These are phyloP conservation scores for Tolypocladium paradoxum DNA, from an alignment of 2,329 filamentous ascomycete species.

Conservation along the genomic window DNA sequence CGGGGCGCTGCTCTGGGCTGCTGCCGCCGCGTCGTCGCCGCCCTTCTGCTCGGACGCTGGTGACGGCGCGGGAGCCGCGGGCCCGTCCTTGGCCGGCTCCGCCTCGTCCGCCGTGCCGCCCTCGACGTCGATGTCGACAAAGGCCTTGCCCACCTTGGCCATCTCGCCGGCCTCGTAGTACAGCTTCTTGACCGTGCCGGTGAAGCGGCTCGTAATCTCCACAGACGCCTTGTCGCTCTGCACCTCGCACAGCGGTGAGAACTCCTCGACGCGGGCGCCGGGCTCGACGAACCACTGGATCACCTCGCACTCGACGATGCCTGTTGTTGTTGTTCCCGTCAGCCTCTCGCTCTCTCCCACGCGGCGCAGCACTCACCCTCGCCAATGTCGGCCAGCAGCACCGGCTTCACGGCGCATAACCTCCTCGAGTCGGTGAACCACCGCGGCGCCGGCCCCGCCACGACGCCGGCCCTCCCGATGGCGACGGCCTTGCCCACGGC, in stretches of 20 bases:
- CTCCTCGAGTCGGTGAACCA: constrained; percentile 40
- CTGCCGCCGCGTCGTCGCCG: background rate
- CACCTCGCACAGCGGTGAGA: constrained; percentile 94
- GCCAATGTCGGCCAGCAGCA: constrained; percentile 74
- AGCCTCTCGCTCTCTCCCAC: background rate
- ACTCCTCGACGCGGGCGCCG: constrained; percentile 91
- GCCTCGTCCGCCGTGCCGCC: constrained; percentile 49
- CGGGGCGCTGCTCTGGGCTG: background rate
- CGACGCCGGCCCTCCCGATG: constrained; percentile 12
- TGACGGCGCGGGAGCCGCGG: constrained; percentile 10
- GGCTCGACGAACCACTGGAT: constrained; percentile 99
- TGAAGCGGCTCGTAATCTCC: constrained; percentile 91
- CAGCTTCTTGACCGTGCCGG: constrained; percentile 90
- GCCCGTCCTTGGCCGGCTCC: constrained; percentile 22
- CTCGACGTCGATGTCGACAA: constrained; percentile 90
- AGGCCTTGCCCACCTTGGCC: constrained; percentile 86
- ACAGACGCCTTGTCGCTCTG: constrained; percentile 91
- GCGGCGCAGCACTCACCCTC: constrained; percentile 47
- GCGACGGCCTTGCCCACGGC: constrained; percentile 24
- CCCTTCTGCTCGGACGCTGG: background rate
- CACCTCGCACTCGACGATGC: constrained; percentile 96
- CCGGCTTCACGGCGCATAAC: constrained; percentile 59
- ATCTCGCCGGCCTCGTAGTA: constrained; percentile 95
- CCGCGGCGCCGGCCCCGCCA: constrained; percentile 22
- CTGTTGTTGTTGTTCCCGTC: constrained; percentile 30